A percentile compares a stretch with the other conserved stretches of the same genome.
Evolutionary conservation across 2,329 filamentous ascomycete genomes (phyloP).

Genomic region (Calonectria henricotiae): DNA sequence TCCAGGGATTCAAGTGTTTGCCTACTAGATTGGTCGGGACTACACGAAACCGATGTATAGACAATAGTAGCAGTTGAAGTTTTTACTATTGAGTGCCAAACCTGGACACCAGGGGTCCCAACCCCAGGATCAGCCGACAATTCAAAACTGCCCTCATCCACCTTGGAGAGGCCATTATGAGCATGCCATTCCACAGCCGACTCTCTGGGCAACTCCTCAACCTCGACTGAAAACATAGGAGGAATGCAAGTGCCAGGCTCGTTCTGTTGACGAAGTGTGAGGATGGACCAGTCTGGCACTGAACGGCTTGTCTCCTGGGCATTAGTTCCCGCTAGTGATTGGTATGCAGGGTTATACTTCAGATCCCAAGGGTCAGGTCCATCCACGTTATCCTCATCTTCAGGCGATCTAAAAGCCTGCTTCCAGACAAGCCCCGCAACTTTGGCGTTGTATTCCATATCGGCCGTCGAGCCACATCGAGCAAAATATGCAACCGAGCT

Average conservation of each 20-base stretch:
- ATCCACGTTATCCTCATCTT: constrained; percentile 67
- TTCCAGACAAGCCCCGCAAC: constrained; percentile 68
- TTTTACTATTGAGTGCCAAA: constrained; percentile 54
- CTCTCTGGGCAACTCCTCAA: constrained; percentile 82
- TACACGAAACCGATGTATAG: constrained; percentile 54
- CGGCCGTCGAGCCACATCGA: constrained; percentile 50
- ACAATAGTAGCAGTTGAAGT: constrained; percentile 47
- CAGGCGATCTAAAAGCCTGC: constrained; percentile 59
- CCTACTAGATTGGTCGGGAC: neutral
- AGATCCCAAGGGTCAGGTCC: constrained; percentile 80
- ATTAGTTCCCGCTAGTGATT: constrained; percentile 59
- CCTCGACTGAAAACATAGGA: constrained; percentile 82
- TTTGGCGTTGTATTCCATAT: constrained; percentile 57
- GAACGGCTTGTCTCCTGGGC: constrained; percentile 46
- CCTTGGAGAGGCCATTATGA: constrained; percentile 70
- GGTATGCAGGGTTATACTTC: constrained; percentile 71
- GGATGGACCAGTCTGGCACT: constrained; percentile 69
- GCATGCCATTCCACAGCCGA: constrained; percentile 89
- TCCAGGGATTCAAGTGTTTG: constrained; percentile 35
- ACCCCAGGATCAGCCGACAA: constrained; percentile 44
- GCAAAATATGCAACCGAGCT: constrained; percentile 84
- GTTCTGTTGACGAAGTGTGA: constrained; percentile 60
- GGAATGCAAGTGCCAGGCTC: constrained; percentile 64
- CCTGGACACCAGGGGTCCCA: constrained; percentile 49
- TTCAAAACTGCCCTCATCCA: constrained; percentile 53